Conservation (phyloP, 2,329 filamentous ascomycete genomes). For the Xylariaceae sp. region DNA sequence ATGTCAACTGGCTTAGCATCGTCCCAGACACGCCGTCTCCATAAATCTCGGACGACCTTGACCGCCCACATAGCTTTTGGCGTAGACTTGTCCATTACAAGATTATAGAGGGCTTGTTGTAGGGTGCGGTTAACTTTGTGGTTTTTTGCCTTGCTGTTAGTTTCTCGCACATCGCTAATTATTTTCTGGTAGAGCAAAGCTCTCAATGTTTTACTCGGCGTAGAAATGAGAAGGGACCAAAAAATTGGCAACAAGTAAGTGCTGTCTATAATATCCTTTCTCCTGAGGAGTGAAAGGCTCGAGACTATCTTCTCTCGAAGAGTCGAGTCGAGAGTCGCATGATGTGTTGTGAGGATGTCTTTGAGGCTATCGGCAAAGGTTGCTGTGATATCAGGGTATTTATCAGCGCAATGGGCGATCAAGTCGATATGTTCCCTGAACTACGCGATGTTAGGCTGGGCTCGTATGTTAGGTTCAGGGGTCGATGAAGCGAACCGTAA, state of each 20-base stretch:
- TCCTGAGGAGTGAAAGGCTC: conserved; percentile 82
- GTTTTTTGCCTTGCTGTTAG: conserved; percentile 86
- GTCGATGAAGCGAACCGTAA: conserved; percentile 57
- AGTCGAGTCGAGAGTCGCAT: conserved; percentile 81
- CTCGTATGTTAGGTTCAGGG: not conserved
- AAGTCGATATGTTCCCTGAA: conserved; percentile 93
- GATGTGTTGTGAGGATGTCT: conserved; percentile 79
- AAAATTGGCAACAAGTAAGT: conserved; percentile 82
- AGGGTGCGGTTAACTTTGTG: conserved; percentile 92
- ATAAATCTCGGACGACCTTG: conserved; percentile 92
- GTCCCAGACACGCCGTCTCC: conserved; percentile 96
- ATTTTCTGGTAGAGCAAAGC: conserved; percentile 84
- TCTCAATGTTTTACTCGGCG: conserved; percentile 87
- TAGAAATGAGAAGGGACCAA: conserved; percentile 93
- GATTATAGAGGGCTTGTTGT: conserved; percentile 90
- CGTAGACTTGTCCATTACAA: conserved; percentile 84
- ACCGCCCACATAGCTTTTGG: conserved; percentile 93
- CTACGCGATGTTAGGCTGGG: conserved; percentile 12
- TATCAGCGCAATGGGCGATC: conserved; percentile 90
- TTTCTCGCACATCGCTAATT: conserved; percentile 83
- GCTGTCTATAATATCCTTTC: conserved; percentile 92
- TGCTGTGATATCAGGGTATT: conserved; percentile 81
- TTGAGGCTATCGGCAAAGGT: conserved; percentile 83
- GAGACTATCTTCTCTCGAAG: conserved; percentile 93
- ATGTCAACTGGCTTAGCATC: conserved; percentile 95